phyloP scores from a whole-genome alignment of 768 basidiomycete species.

The Solioccasus polychromus region DNA sequence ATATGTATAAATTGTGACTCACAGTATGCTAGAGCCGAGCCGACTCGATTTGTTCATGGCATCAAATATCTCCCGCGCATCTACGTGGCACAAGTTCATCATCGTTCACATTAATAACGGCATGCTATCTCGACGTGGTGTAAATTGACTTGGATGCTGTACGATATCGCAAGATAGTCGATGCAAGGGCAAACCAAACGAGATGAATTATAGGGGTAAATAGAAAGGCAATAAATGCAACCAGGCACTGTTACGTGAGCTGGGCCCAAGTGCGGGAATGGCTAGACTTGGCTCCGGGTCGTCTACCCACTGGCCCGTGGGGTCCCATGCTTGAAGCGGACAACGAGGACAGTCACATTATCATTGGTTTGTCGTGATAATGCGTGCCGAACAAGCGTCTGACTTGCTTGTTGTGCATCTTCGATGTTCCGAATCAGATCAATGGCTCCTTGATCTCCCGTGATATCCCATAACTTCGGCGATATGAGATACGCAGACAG shows the following conservation, averaged over 20 bases:
- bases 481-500: slow-evolving; percentile 8
- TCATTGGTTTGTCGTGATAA: slow-evolving; percentile 88
- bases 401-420: slow-evolving; percentile 83
- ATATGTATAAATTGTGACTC: not conserved
- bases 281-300: not conserved
- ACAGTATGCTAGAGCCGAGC: not conserved
- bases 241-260: slow-evolving; percentile 8
- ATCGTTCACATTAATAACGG: not conserved
- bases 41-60: not conserved
- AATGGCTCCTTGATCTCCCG: slow-evolving; percentile 85
- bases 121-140: slow-evolving; percentile 4
- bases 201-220: slow-evolving; percentile 2
- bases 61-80: not conserved
- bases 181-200: slow-evolving; percentile 4
- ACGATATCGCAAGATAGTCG: slow-evolving; percentile 1
- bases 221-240: not conserved
- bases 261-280: slow-evolving; percentile 1
- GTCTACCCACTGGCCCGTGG: slow-evolving; percentile 14
- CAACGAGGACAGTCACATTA: slow-evolving; percentile 89
- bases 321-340: slow-evolving; percentile 61
- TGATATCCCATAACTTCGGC: slow-evolving; percentile 91
- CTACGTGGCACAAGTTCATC: not conserved
- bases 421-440: slow-evolving; percentile 70
- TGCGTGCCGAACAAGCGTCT: slow-evolving; percentile 79
- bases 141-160: not conserved